Percentiles rank a stretch among this genome's conserved stretches.
These are phyloP conservation scores for Protomyces macrosporus DNA, from an alignment of 1,139 yeast genomes.

Conservation along the genomic window DNA sequence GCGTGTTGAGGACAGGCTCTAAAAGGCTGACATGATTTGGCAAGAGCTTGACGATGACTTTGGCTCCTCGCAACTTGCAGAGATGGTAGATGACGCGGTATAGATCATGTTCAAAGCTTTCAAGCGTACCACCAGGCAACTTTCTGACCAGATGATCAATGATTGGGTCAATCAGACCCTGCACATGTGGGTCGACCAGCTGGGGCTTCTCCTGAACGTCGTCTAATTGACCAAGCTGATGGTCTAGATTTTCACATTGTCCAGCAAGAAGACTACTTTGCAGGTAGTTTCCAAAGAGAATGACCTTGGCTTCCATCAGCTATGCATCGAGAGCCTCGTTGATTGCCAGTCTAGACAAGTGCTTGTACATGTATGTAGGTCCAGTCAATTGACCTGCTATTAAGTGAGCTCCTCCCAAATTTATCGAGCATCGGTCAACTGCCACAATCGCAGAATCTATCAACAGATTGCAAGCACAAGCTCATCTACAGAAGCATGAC, in stretches of 20 bases:
- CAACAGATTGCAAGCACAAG: not conserved
- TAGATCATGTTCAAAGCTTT: not conserved
- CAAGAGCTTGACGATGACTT: slow-evolving; percentile 51
- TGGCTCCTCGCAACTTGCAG: slow-evolving; percentile 62
- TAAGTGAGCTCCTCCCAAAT: not conserved
- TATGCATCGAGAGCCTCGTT: too few relatives aligned
- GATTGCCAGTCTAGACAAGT: too few relatives aligned
- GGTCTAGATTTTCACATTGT: not conserved
- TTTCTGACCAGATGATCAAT: slow-evolving; percentile 28
- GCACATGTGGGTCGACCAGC: slow-evolving; percentile 38
- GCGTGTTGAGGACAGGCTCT: slow-evolving; percentile 34
- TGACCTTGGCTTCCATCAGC: not conserved
- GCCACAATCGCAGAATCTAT: not conserved
- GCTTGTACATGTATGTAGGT: too few relatives aligned
- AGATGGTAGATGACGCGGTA: slow-evolving; percentile 48
- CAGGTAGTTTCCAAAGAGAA: not conserved
- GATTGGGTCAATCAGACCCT: slow-evolving; percentile 31
- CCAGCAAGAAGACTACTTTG: not conserved
- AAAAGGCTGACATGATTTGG: slow-evolving; percentile 56
- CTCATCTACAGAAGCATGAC: not conserved
- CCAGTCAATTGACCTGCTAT: too few relatives aligned
- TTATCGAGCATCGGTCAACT: not conserved
- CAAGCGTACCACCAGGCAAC: not conserved
- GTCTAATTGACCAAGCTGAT: slow-evolving; percentile 31
- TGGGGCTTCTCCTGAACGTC: slow-evolving; percentile 41